Conservation (phyloP, 495 filamentous ascomycete species). For the Chaetomidium leptoderma region DNA sequence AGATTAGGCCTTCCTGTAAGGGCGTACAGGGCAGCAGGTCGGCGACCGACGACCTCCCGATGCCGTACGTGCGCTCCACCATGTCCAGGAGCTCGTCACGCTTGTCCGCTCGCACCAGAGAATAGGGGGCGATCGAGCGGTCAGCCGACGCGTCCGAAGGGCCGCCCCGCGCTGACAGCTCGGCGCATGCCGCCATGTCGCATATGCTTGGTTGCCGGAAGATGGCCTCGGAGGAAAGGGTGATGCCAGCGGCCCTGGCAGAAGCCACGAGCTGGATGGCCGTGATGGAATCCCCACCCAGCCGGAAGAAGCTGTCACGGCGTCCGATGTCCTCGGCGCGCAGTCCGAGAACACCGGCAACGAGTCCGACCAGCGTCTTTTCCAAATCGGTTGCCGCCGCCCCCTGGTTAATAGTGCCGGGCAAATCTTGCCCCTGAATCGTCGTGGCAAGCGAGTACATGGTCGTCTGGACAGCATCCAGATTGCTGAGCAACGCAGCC, state of each 20-base stretch:
- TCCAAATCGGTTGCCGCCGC: constrained; percentile 25
- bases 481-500: no score
- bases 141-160: no score
- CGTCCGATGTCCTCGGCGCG: constrained; percentile 33
- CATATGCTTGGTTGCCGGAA: constrained; percentile 36
- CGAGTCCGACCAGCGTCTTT: no score
- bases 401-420: no score
- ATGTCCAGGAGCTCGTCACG: no score
- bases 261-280: constrained; percentile 61
- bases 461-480: no score
- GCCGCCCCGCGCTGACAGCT: no score
- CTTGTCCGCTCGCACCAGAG: no score
- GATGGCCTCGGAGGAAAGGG: constrained; percentile 50
- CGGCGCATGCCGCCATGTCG: no score
- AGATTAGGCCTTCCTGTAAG: constrained; percentile 51
- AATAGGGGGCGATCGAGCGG: constrained; percentile 3
- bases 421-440: no score
- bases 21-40: constrained; percentile 60
- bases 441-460: no score
- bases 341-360: constrained; percentile 23
- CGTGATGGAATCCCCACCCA: constrained; percentile 65
- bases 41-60: constrained; percentile 33
- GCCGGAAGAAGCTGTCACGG: constrained; percentile 55
- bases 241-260: constrained; percentile 44
- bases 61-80: no score